These are phyloP conservation scores for Globisporangium parvum DNA, from an alignment of 352 stramenopile species.

Conservation along the genomic window DNA sequence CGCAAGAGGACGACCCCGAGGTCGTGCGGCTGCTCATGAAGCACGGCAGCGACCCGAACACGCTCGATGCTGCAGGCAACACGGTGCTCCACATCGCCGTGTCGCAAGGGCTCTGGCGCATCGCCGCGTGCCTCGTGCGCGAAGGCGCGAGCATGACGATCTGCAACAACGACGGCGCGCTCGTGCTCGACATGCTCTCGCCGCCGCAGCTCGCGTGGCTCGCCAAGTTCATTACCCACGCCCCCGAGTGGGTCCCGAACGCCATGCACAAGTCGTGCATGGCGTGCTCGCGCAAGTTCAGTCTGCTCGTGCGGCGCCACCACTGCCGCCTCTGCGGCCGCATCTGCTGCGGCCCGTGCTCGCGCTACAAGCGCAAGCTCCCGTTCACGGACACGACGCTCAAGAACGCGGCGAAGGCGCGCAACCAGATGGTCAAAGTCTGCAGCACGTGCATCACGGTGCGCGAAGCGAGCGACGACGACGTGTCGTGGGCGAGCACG, in stretches of 20 bases:
- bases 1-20: slow-evolving; percentile 59
- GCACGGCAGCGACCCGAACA: slow-evolving; percentile 73
- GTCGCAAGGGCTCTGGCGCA: slow-evolving; percentile 68
- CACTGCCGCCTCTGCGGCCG: slow-evolving; percentile 80
- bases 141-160: slow-evolving; percentile 67
- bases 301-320: slow-evolving; percentile 63
- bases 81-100: slow-evolving; percentile 78
- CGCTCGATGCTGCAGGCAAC: slow-evolving; percentile 58
- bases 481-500: slow-evolving; percentile 49
- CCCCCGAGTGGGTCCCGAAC: slow-evolving; percentile 69
- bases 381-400: slow-evolving; percentile 39
- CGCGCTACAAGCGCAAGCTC: slow-evolving; percentile 67
- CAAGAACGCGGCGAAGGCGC: slow-evolving; percentile 36
- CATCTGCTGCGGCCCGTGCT: slow-evolving; percentile 76
- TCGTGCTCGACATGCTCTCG: slow-evolving; percentile 70
- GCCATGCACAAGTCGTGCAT: slow-evolving; percentile 65
- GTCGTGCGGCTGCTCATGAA: slow-evolving; percentile 73
- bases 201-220: slow-evolving; percentile 68
- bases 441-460: slow-evolving; percentile 72
- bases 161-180: slow-evolving; percentile 64
- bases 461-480: slow-evolving; percentile 36
- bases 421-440: slow-evolving; percentile 51
- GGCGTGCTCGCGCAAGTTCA: slow-evolving; percentile 64
- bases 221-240: slow-evolving; percentile 66
- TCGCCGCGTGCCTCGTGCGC: slow-evolving; percentile 56